Evolutionary conservation across 108 stramenopile genomes (phyloP), one percentile per base, ranked within the genome.

Genomic region (Chaetoceros muelleri): DNA sequence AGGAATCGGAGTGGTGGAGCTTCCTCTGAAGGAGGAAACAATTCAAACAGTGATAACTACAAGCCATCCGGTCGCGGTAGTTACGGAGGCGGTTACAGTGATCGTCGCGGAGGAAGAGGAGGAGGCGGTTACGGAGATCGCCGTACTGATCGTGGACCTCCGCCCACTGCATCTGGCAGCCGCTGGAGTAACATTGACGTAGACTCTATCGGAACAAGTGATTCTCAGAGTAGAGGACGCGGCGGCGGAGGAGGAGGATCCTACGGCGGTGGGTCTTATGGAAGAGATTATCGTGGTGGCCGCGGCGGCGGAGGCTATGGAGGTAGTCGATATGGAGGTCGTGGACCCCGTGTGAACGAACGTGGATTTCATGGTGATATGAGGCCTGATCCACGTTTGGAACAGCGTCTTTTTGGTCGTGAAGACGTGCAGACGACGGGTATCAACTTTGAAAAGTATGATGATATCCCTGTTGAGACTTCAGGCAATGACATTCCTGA

Each of bases 361-460:
- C 79, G 86, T 28, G 90, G 90, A 2, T 92, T 79, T 55, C 90
- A 92, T 64, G 90, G 90, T 18, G 90, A 92, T 57, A 69, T 81
- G 64, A 64, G 65, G 19, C 81, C 79, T 44, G 86, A 92, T 70
- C 65, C 66, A 34, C 86, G 90, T 46, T 27, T 86, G 21, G 86
- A 92, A 61, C 68, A 68, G 5, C 73, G 76, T 51, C 79, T 92
- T 26, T 92, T 87, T 58, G 76, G 80, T 48, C 53, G 60, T 13
- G 82, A 69, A 18, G 83, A 88, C 63, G 74, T 87, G 48, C 91
- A 95, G 63, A 93, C 87, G 19, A 81, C 94, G n/a, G 98, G 98
- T n/a, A 98, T 99, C 81, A 97, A 99, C 79, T 99, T 99, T 66
- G 95, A 96, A 71, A 87, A 90, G 59, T 98, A 99, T 78, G 95